Evolutionary conservation across 495 filamentous ascomycete genomes (phyloP), one percentile per base, ranked within the genome.

Genomic region (Penicillium odoratum): DNA sequence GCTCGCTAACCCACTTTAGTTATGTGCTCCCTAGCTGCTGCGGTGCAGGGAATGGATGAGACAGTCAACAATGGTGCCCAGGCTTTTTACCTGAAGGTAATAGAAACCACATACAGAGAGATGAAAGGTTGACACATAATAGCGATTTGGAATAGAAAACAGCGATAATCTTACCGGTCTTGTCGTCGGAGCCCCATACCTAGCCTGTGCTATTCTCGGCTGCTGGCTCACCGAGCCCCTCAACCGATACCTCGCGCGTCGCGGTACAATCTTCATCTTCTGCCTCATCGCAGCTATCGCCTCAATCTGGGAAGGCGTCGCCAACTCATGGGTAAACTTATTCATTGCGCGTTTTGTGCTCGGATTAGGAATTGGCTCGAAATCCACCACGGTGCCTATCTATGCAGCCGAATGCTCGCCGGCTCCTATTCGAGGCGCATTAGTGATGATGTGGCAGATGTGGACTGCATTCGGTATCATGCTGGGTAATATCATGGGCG

Each of bases 21-120:
- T 30, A 68, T 80, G 71, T 80, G 75, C 55, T 78, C 77, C 1
- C 57, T 81, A 2, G 78, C 74, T 11, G 83, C 83, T 7, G 81
- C 78, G 34, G 80, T 83, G 5, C 84, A 88, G 64, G 83, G 82
- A 6, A 83, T 84, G 86, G 86, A 91, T 60, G 88, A 93, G 67
- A 91, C 89, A 0, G 88, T 89, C 57, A 87, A 90, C 63, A 92
- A 91, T 59, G 90, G 88, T 45, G 89, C 88, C 4, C 87, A 91
- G 58, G 74, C 84, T 3, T 87, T 88, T 63, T 91, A 88, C 62
- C 73, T 80, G 28, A 68, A 64, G 9, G 71, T 74, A 57, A 48
- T 33, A 29, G 25, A 38, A 38, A 34, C 28, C 28, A 50, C 8
- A 26, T 15, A 2, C 48, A 33, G n/a, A 40, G 33, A 18, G 15